Evolutionary conservation across 306 rosid genomes (phyloP), one percentile per base, ranked within the genome.

Genomic region (Comarum palustre): DNA sequence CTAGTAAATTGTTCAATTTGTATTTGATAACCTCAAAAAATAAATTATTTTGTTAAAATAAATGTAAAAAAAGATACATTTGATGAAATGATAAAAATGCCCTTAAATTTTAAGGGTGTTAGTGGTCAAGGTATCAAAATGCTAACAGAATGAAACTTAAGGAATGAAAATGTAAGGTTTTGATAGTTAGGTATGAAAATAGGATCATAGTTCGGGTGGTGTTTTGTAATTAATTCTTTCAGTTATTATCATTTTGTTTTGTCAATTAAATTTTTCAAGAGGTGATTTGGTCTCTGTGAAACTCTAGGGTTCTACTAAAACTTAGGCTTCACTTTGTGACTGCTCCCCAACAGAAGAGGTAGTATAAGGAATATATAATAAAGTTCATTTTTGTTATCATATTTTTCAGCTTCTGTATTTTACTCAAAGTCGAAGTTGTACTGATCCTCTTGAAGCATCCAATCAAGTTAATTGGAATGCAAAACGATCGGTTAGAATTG

Each of bases 371-470:
- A 70, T 52, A 22, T 22, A 22, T 20, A 42, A 22, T 70, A 48
- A 54, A 31, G n/a, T 14, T 17, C 7, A 22, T 69, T 34, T 69
- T 69, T 70, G 47, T 52, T 52, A 70, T 20, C 8, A 20, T 36
- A 36, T 36, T 13, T 32, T 20, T 36, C 22, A 14, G 31, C 11
- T 52, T 11, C 54, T 52, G 50, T 14, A n/a, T 70, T 36, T 13
- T 34, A 22, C 36, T 69, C 32, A 46, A 42, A 9, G 16, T 41
- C 46, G 51, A 32, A 34, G 62, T 25, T 67, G 55, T 73, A 47
- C 48, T 19, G 41, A 17, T 52, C 39, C 52, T 22, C 42, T 47
- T 68, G 51, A 68, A 76, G 24, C 61, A 59, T 79, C 73, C 24
- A 45, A 58, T 43, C 14, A 72, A 20, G 9, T 52, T 52, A 5